These are phyloP conservation scores for Botryococcus braunii DNA, from an alignment of 163 green algal genomes.

Conservation along the genomic window DNA sequence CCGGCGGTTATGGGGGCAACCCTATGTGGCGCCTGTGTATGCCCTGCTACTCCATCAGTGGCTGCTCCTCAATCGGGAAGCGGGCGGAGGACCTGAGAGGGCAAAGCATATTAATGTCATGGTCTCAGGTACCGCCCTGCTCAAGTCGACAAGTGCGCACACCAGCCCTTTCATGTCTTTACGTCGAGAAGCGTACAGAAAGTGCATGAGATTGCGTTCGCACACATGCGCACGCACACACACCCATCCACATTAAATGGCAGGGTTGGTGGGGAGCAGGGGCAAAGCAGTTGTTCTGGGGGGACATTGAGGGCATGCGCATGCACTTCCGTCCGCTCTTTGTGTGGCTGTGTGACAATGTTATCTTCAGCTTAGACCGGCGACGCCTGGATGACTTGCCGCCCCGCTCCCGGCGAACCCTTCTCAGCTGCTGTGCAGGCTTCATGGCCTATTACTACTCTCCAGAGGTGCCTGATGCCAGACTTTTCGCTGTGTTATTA, in stretches of 20 bases:
- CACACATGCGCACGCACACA: not conserved
- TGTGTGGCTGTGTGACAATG: conserved; percentile 35
- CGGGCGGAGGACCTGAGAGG: conserved; percentile 44
- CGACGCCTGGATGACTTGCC: conserved; percentile 35
- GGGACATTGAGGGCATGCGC: conserved; percentile 51
- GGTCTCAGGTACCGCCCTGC: conserved; percentile 31
- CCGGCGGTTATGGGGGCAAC: conserved; percentile 61
- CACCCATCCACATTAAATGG: not conserved
- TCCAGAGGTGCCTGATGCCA: conserved; percentile 15
- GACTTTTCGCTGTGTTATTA: conserved; percentile 1
- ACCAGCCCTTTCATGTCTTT: not conserved
- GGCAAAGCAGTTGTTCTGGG: conserved; percentile 59
- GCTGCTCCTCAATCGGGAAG: conserved; percentile 33
- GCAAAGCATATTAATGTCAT: conserved; percentile 71
- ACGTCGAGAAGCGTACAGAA: not conserved
- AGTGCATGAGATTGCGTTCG: not conserved
- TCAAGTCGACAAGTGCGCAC: not conserved
- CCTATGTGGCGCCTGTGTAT: conserved; percentile 64
- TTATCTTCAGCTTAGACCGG: conserved; percentile 30
- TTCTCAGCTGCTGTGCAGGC: conserved; percentile 34
- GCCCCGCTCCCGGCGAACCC: conserved; percentile 16
- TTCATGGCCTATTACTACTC: conserved; percentile 55
- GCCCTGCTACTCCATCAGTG: conserved; percentile 73
- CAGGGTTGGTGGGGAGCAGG: conserved; percentile 17
- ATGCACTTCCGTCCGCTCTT: conserved; percentile 57